Percentiles rank a stretch among this genome's conserved stretches.
These are phyloP conservation scores for Fusarium drepaniforme DNA, from an alignment of 2,329 filamentous ascomycete species.

Conservation along the genomic window DNA sequence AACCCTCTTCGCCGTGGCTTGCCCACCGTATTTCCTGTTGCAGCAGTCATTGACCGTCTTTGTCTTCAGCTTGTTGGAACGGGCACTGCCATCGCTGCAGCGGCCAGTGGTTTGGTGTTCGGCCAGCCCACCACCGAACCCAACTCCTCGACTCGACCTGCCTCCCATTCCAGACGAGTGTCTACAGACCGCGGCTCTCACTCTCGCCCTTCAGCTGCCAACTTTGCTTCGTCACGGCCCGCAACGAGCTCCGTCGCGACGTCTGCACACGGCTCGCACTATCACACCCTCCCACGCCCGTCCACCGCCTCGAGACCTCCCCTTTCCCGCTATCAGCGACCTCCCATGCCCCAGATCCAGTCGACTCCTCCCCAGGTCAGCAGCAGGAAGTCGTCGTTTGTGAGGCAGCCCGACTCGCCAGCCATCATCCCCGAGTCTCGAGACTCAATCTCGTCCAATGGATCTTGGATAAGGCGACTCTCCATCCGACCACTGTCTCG, in stretches of 20 bases:
- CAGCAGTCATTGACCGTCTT: conserved; percentile 37
- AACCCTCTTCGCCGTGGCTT: conserved; percentile 39
- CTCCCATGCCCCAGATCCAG: conserved; percentile 55
- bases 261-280: conserved; percentile 45
- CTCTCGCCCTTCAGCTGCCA: conserved; percentile 34
- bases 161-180: conserved; percentile 46
- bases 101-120: conserved; percentile 70
- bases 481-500: conserved; percentile 75
- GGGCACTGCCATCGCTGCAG: conserved; percentile 71
- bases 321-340: conserved; percentile 53
- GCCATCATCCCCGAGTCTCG: conserved; percentile 59
- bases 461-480: conserved; percentile 80
- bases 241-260: conserved; percentile 56
- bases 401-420: conserved; percentile 53
- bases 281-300: conserved; percentile 46
- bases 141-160: conserved; percentile 45
- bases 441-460: conserved; percentile 71
- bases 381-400: conserved; percentile 58
- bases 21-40: conserved; percentile 31
- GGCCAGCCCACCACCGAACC: conserved; percentile 64
- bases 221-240: conserved; percentile 54
- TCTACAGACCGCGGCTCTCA: conserved; percentile 51
- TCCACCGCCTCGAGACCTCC: conserved; percentile 51
- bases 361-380: conserved; percentile 55
- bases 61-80: conserved; percentile 68